Evolutionary conservation across 202 grass and related monocot species (phyloP).

Genomic region (Zoysia matrella): DNA sequence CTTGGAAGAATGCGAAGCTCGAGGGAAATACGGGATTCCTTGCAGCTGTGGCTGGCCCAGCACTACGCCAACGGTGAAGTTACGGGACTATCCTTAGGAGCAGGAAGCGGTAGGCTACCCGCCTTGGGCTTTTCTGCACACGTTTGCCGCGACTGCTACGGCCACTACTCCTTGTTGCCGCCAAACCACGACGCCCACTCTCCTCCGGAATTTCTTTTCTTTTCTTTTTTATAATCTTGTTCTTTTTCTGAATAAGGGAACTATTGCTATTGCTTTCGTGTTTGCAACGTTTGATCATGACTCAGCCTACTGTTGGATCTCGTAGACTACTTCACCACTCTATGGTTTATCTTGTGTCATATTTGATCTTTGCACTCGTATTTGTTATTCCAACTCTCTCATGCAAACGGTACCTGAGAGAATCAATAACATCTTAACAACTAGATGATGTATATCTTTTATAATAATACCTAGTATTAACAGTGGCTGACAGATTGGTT

Average conservation of each 20-base stretch:
- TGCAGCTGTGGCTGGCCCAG: constrained; percentile 34
- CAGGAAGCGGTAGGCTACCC: constrained; percentile 46
- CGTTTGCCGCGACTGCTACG: constrained; percentile 60
- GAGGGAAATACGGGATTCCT: constrained; percentile 41
- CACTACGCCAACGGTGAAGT: constrained; percentile 5
- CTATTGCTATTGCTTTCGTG: background rate
- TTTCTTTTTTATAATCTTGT: background rate
- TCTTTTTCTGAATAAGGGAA: background rate
- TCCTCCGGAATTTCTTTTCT: background rate
- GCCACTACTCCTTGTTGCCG: constrained; percentile 28
- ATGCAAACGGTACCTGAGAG: too few relatives aligned
- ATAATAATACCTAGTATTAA: too few relatives aligned
- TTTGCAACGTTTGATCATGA: background rate
- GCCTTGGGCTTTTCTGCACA: constrained; percentile 29
- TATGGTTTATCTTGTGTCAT: too few relatives aligned
- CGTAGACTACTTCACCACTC: too few relatives aligned
- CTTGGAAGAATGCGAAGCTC: constrained; percentile 33
- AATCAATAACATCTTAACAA: too few relatives aligned
- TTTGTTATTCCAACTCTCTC: too few relatives aligned
- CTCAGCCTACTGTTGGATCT: too few relatives aligned
- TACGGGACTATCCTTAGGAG: background rate
- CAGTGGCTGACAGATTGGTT: too few relatives aligned
- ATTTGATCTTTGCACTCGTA: too few relatives aligned
- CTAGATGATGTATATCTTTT: too few relatives aligned
- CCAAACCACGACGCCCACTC: constrained; percentile 37